A percentile compares a stretch with the other conserved stretches of the same genome.
phyloP scores from a whole-genome alignment of 1,284 basidiomycete genomes.

The Phaffia rhodozyma region DNA sequence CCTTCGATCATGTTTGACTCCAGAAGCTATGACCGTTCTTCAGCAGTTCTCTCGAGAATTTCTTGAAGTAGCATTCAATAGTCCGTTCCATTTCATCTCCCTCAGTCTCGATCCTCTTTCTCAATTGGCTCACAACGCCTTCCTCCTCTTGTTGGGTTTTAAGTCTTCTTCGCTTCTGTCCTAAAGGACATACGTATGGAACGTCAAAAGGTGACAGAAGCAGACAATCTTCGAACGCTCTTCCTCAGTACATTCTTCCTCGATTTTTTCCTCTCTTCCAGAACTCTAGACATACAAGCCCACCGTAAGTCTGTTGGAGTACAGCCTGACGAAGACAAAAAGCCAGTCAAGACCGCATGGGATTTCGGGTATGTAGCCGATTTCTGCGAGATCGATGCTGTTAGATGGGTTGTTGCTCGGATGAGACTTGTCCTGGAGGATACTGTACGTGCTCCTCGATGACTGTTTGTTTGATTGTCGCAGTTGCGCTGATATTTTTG shows the following conservation, averaged over 20 bases:
- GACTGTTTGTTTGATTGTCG: not conserved
- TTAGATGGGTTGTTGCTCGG: slow-evolving; percentile 75
- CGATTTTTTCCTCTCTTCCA: slow-evolving; percentile 62
- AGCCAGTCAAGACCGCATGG: slow-evolving; percentile 20
- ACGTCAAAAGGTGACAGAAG: slow-evolving; percentile 73
- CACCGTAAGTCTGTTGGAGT: not conserved
- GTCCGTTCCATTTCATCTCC: slow-evolving; percentile 36
- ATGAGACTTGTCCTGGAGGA: slow-evolving; percentile 79
- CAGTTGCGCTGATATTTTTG: not conserved
- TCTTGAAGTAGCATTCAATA: slow-evolving; percentile 70
- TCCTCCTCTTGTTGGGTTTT: slow-evolving; percentile 2
- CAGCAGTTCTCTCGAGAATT: slow-evolving; percentile 59
- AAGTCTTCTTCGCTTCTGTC: slow-evolving; percentile 71
- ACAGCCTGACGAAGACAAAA: not conserved
- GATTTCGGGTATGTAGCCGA: slow-evolving; percentile 65
- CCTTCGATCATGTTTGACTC: slow-evolving; percentile 39
- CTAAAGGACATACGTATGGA: slow-evolving; percentile 81
- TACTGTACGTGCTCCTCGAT: slow-evolving; percentile 46
- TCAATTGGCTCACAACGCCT: slow-evolving; percentile 10
- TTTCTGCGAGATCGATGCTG: slow-evolving; percentile 70
- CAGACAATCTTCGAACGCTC: slow-evolving; percentile 73
- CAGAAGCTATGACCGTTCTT: slow-evolving; percentile 54
- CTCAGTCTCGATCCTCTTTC: not conserved
- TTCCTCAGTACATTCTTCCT: slow-evolving; percentile 78
- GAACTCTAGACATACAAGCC: slow-evolving; percentile 18